Conservation (phyloP, 1,284 basidiomycete species). For the Cryptococcus sp. region DNA sequence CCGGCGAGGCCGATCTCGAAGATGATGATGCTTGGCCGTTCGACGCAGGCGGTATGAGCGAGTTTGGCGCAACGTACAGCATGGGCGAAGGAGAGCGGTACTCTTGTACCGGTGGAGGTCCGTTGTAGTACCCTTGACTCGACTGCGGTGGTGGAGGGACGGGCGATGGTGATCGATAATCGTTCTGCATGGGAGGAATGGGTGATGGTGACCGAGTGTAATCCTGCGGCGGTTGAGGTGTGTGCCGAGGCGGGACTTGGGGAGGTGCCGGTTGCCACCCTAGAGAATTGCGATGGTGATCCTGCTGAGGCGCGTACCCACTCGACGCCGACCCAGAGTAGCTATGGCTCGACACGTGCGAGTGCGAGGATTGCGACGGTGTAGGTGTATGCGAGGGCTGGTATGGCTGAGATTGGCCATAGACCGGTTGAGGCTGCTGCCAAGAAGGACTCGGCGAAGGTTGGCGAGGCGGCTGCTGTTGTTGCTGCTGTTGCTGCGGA, state of each 20-base stretch:
- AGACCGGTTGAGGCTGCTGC: not conserved
- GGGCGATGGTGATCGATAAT: conserved; percentile 2
- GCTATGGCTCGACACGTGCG: too few relatives aligned
- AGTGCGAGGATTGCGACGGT: not conserved
- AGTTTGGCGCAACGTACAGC: not conserved
- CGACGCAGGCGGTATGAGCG: not conserved
- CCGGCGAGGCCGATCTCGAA: conserved; percentile 4
- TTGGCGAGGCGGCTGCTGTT: conserved; percentile 8
- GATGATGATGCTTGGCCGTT: not conserved
- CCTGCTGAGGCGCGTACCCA: too few relatives aligned
- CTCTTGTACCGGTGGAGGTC: too few relatives aligned
- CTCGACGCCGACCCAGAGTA: not conserved
- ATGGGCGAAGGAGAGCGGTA: too few relatives aligned
- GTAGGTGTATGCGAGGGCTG: not conserved
- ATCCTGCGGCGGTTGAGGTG: conserved; percentile 2
- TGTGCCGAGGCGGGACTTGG: not conserved
- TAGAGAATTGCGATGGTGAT: not conserved
- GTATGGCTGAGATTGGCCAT: not conserved
- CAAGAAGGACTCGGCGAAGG: not conserved
- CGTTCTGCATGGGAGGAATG: not conserved
- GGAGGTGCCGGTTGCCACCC: not conserved
- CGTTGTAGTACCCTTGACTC: too few relatives aligned
- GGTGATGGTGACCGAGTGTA: conserved; percentile 1
- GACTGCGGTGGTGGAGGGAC: not conserved
- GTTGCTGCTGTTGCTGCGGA: conserved; percentile 5